These are phyloP conservation scores for Furcasterigmium sp. DNA, from an alignment of 2,329 filamentous ascomycete genomes.

Conservation along the genomic window DNA sequence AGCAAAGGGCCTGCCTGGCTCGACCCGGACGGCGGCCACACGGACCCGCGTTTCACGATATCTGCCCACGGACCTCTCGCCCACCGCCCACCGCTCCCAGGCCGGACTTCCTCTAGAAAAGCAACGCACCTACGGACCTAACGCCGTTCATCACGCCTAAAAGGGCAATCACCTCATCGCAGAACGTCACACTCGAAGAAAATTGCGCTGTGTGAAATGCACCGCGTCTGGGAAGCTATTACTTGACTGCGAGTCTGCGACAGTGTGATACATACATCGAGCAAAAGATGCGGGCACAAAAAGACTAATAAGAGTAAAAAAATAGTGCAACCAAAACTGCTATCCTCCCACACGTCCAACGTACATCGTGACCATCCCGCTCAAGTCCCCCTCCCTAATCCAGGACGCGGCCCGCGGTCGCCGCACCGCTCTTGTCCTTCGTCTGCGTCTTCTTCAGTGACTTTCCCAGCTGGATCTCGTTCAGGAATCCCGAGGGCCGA, in stretches of 20 bases:
- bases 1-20: too few relatives aligned
- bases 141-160: too few relatives aligned
- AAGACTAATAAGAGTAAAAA: too few relatives aligned
- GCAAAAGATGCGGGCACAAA: too few relatives aligned
- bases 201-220: too few relatives aligned
- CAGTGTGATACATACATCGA: too few relatives aligned
- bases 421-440: slow-evolving; percentile 73
- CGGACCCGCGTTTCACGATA: neutral
- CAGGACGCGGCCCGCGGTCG: slow-evolving; percentile 72
- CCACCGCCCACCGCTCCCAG: neutral
- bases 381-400: slow-evolving; percentile 15
- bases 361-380: neutral
- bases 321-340: neutral
- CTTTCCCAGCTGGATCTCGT: slow-evolving; percentile 77
- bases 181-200: too few relatives aligned
- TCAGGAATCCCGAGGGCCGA: slow-evolving; percentile 62
- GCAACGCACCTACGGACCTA: too few relatives aligned
- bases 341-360: neutral
- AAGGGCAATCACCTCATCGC: too few relatives aligned
- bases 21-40: neutral
- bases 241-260: too few relatives aligned
- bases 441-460: slow-evolving; percentile 82
- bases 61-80: neutral
- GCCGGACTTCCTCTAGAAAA: too few relatives aligned
- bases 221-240: too few relatives aligned